These are phyloP conservation scores for Apiospora aurea DNA, from an alignment of 2,329 filamentous ascomycete genomes.

Conservation along the genomic window DNA sequence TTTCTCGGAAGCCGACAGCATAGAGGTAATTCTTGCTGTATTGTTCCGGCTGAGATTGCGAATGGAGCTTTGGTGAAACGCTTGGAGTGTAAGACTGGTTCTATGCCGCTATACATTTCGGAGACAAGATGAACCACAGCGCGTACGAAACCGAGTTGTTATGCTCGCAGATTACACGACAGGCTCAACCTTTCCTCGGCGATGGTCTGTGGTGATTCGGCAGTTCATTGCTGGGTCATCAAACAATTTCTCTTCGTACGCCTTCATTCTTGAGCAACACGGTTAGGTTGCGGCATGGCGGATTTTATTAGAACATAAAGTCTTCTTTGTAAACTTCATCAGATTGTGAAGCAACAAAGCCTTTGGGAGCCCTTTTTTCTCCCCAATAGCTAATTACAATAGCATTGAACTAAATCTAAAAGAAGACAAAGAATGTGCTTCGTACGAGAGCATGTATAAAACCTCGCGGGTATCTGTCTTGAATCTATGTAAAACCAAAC, in stretches of 20 bases:
- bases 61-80: not conserved
- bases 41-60: not conserved
- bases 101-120: not conserved
- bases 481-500: not conserved
- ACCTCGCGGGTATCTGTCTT: not conserved
- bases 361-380: not conserved
- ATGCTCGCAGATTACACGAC: too few relatives aligned
- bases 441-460: not conserved
- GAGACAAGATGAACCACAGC: not conserved
- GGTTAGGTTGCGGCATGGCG: not conserved
- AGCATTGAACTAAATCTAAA: not conserved
- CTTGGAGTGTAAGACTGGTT: not conserved
- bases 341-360: not conserved
- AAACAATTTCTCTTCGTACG: not conserved
- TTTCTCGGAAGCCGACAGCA: too few relatives aligned
- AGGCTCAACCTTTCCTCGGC: not conserved
- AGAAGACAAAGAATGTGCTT: not conserved
- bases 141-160: not conserved
- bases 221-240: not conserved
- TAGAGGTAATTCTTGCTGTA: not conserved
- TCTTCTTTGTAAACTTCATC: not conserved
- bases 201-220: not conserved
- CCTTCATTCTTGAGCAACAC: not conserved
- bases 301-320: not conserved
- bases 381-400: not conserved